Base-by-base conservation (phyloP, 352 stramenopile species). In the Globisporangium nagaii region DNA sequence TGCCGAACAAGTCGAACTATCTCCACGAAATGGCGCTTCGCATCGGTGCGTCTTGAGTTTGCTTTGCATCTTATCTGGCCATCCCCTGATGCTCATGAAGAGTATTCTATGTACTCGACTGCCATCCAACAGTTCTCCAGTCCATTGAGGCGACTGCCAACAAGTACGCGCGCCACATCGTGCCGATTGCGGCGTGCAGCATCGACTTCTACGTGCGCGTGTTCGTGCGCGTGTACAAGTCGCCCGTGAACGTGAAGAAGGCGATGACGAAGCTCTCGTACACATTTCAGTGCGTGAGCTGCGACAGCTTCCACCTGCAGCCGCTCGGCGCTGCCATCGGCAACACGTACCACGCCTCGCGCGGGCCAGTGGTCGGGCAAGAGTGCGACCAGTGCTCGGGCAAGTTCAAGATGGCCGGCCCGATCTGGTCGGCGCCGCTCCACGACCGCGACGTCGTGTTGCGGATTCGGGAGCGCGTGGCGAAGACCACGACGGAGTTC, bases 201-300 rank as follows among this genome's bases (percentile, higher is more conserved):
- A 99, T 99, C 66, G 96, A 98, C 56, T 99, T 99, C 68, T 99
- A 99, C 79, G 84, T 99, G 39, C 95, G 98, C 45, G 89, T 99
- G 37, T 99, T 99, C 77, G 96, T 99, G 15, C 94, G 98, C 56
- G 96, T 99, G 39, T 98, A 96, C 72, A 92, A 98, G 64, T 96
- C 95, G 50, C 96, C 97, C 19, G 80, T 90, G 15, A 96, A 97
- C 62, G 95, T 96, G 34, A 98, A 98, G 71, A 83, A 95, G 50
- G 86, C 80, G 11, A 94, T 95, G 83, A 95, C 84, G 42, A 95
- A 95, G 73, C 80, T 92, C 13, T 95, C 86, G 56, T 84, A 94
- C 60, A 75, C 89, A 10, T 95, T 77, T 58, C 84, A 92, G 81
- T 99, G 93, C 46, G 96, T 96, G 12, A 86, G 95, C 59, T 99